Evolutionary conservation across 176 grass and related monocot genomes (phyloP), one percentile per base, ranked within the genome.

Genomic region (Musa itinerans): DNA sequence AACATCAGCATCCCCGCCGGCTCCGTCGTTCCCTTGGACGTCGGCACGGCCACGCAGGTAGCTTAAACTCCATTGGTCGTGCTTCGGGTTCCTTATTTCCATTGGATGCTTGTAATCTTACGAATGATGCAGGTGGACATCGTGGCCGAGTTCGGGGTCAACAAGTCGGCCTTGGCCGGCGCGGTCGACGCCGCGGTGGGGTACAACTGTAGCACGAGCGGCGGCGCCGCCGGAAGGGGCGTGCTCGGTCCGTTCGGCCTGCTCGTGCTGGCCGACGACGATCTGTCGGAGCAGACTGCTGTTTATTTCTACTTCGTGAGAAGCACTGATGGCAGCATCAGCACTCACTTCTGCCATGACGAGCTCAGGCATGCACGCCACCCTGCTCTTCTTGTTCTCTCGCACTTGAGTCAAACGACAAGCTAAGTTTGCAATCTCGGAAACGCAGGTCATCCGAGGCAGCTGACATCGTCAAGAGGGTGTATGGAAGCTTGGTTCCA

Each of bases 301-400:
- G 90, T 85, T 26, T 99, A 94, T 66, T 99, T 99, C 81, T 94
- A 89, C 83, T 68, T 99, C 1, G 80, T 56, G 17, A 85, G 50
- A 69, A 67, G 43, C 52, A 65, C 65, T 0, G 87, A 87, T 59
- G 88, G 90, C 43, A 64, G 74, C 22, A 81, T 89, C 69, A 52
- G 24, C 27, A 99, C 88, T 0, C 89, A 84, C 76, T 99, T 99
- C 85, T 99, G 95, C 79, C 90, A 99, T n/a, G 95, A 99, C 64
- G 86, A 93, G 62, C 81, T 84, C 71, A 91, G 91, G 95, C 84
- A 81, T 11, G n/a, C 15, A 16, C 17, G 25, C 13, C 11, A 16
- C 26, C 8, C 10, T 71, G 1, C 50, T 55, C 49, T 13, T 21
- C 3, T 11, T 52, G 1, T 26, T 49, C 25, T 24, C 48, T 54